Evolutionary conservation across 2,329 filamentous ascomycete genomes (phyloP), one percentile per base, ranked within the genome.

Genomic region (Aspergillus flavus): DNA sequence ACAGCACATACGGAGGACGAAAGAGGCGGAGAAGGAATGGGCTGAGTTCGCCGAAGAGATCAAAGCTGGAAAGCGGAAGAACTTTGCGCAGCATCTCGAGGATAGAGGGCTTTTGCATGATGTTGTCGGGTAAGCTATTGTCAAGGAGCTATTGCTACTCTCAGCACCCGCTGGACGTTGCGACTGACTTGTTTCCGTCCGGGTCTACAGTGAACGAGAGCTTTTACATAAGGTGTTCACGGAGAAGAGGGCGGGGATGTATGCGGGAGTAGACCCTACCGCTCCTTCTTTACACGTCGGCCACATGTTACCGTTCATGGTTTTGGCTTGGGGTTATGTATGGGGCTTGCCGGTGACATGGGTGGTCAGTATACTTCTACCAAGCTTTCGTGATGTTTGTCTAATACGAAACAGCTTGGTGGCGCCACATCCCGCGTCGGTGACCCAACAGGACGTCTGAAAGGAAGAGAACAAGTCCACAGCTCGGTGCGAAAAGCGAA

Each of bases 251-350:
- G 73, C 78, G 21, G 82, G 82, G 14, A 73, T 81, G 30, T 84
- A 84, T 65, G 79, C 76, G 30, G 82, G 82, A 62, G 74, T 84
- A 26, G 82, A 84, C 63, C 82, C 82, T 45, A 84, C 82, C 4
- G 82, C 80, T 12, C 79, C 81, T 1, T 83, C 82, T 45, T 70
- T 84, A 69, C 82, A 84, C 69, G 73, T 84, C 61, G 82, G 82
- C 16, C 82, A 84, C 69, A 81, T 84, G 77, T 64, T 84, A 14
- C 82, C 82, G 2, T 80, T 84, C 56, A 84, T 84, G 81, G 78
- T 82, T 4, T 59, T 84, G 58, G 81, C 78, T 4, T 84, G 82
- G 82, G 78, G 78, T 52, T 84, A 82, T 64, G 78, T 83, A 6
- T 80, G 81, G 74, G 82, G 82, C 9, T 75, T 82, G 58, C 77